Percentiles rank a stretch among this genome's conserved stretches.
Evolutionary conservation across 2,329 filamentous ascomycete species (phyloP).

Genomic region (Hortaea sp.): DNA sequence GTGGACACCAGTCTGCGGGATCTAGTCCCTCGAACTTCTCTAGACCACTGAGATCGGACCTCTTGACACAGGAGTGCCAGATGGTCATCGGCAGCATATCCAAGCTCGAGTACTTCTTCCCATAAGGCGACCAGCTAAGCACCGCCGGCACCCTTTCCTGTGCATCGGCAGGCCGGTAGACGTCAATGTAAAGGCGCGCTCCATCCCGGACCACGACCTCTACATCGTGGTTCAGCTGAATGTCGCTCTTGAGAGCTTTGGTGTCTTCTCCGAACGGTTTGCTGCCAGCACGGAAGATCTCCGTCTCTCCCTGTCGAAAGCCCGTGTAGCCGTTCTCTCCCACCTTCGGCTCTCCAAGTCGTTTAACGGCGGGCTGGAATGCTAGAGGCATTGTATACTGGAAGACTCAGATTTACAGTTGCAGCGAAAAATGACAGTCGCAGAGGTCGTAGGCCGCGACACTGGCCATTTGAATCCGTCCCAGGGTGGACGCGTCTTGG

Average conservation of each 20-base stretch:
- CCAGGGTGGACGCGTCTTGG: no score
- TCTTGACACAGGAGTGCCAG: no score
- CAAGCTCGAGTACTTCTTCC: no score
- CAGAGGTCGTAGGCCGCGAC: no score
- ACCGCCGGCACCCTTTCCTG: slow-evolving; percentile 31
- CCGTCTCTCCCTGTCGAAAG: background rate
- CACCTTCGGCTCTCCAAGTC: background rate
- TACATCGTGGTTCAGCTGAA: slow-evolving; percentile 35
- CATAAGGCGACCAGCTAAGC: no score
- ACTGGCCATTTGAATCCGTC: no score
- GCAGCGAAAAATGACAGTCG: no score
- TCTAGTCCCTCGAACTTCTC: slow-evolving; percentile 38
- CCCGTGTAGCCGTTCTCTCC: background rate
- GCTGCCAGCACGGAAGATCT: background rate
- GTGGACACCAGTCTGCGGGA: slow-evolving; percentile 26
- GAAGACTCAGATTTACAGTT: no score
- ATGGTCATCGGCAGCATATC: no score
- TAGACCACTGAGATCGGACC: slow-evolving; percentile 11
- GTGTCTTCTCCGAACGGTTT: background rate
- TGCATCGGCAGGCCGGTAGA: slow-evolving; percentile 31
- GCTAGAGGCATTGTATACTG: no score
- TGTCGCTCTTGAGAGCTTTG: slow-evolving; percentile 17
- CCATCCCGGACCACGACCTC: slow-evolving; percentile 34
- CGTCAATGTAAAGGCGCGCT: slow-evolving; percentile 31
- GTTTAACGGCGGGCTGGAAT: background rate